Conservation (phyloP, 805 yeast species). For the Debaryomyces maramus region DNA sequence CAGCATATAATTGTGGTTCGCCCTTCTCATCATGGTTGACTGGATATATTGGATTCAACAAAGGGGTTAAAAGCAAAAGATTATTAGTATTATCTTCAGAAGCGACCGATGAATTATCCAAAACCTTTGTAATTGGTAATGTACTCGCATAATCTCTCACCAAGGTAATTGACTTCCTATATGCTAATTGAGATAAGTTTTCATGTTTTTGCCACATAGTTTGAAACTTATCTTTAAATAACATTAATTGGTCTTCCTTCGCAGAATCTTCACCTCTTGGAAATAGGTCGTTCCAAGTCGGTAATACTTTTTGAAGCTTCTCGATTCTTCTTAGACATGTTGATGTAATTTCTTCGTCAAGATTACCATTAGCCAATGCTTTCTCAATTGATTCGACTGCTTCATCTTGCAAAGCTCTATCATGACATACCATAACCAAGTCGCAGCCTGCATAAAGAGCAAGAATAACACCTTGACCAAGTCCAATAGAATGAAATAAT, state of each 20-base stretch:
- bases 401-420: conserved; percentile 52
- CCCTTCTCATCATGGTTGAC: conserved; percentile 8
- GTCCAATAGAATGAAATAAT: conserved; percentile 59
- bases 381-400: conserved; percentile 46
- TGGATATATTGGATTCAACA: conserved; percentile 37
- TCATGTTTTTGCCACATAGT: conserved; percentile 44
- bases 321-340: conserved; percentile 46
- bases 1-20: conserved; percentile 30
- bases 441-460: conserved; percentile 68
- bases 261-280: conserved; percentile 31
- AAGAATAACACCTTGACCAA: conserved; percentile 64
- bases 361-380: conserved; percentile 40
- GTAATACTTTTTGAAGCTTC: conserved; percentile 39
- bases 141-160: conserved; percentile 53
- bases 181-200: conserved; percentile 44
- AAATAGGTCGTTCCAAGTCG: conserved; percentile 48
- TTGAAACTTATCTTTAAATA: conserved; percentile 29
- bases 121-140: conserved; percentile 47
- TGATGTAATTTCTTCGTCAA: conserved; percentile 43
- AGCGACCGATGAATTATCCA: conserved; percentile 15
- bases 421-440: conserved; percentile 61
- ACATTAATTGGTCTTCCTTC: conserved; percentile 16
- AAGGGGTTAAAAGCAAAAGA: conserved; percentile 38
- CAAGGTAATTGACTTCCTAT: conserved; percentile 51
- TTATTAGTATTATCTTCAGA: conserved; percentile 23